Evolutionary conservation across 176 grass and related monocot genomes (phyloP).

Genomic region (Calamus simplicifolius): DNA sequence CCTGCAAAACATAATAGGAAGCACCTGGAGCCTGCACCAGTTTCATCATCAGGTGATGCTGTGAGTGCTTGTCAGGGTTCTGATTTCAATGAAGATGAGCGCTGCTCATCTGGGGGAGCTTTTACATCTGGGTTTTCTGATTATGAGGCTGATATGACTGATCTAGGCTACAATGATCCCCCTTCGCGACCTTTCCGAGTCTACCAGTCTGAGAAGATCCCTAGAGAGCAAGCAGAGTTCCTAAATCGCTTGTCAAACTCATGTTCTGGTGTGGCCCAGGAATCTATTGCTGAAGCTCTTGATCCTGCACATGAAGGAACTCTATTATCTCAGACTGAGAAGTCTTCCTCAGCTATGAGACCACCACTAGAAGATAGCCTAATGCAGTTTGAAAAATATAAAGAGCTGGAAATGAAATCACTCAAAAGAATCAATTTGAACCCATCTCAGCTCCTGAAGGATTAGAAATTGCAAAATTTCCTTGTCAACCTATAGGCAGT

Average conservation of each 20-base stretch:
- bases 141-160: conserved; percentile 47
- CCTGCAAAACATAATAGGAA: conserved; percentile 52
- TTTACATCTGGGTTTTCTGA: conserved; percentile 72
- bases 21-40: conserved; percentile 30
- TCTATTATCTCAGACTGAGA: conserved; percentile 23
- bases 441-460: conserved; percentile 17
- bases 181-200: conserved; percentile 39
- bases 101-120: conserved; percentile 40
- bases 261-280: conserved; percentile 37
- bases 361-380: conserved; percentile 36
- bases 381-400: conserved; percentile 43
- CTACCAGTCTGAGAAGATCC: conserved; percentile 80
- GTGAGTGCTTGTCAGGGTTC: conserved; percentile 31
- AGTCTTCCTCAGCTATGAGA: conserved; percentile 23
- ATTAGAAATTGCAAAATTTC: conserved; percentile 19
- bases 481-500: conserved; percentile 14
- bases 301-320: conserved; percentile 34
- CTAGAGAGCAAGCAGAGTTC: conserved; percentile 54
- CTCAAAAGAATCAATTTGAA: conserved; percentile 21
- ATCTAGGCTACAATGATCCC: conserved; percentile 37
- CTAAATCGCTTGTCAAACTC: conserved; percentile 66
- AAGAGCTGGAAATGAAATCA: conserved; percentile 26
- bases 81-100: conserved; percentile 69
- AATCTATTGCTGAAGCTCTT: conserved; percentile 46
- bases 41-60: conserved; percentile 21